Evolutionary conservation across 257 asterid genomes (phyloP), one percentile per base, ranked within the genome.

Genomic region (Anisodus tanguticus): DNA sequence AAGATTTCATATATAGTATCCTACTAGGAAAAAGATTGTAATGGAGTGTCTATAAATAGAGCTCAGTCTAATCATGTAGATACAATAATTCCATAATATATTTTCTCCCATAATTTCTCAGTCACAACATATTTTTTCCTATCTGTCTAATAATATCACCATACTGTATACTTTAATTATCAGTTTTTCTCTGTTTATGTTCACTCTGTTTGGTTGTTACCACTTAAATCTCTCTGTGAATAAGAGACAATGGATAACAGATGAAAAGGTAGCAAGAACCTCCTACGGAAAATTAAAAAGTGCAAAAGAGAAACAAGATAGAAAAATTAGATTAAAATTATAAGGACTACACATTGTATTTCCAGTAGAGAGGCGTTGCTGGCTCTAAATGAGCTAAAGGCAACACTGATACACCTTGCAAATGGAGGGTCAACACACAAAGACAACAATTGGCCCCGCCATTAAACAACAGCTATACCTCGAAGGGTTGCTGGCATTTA

Each of bases 401-500:
- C 63, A 76, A 76, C 4, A 16, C 63, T 0, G 47, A 51, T 51
- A 76, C 63, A 51, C 41, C 45, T 49, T 76, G 13, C 12, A 12
- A 6, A 6, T 3, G 59, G 60, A 49, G 11, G 81, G 13, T 62
- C 17, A 74, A 49, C 15, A 51, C 39, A 76, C 35, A 41, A 26
- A 26, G 31, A 70, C 31, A 41, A 41, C 63, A 49, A 26, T 51
- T 26, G 6, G 81, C 47, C 47, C 63, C 12, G 13, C 7, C 64
- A 51, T 76, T 26, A 26, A 26, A 53, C 19, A 6, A 22, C 81
- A 26, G 49, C 47, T 76, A 51, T 76, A 51, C 63, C 26, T 76
- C 81, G 4, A 26, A 76, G 81, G 81, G 81, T 53, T 76, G 81
- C 64, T 13, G 47, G 53, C 47, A 51, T 53, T 26, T 26, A 51